Conservation (phyloP, 108 stramenopile genomes). For the Stephanodiscus triporus region DNA sequence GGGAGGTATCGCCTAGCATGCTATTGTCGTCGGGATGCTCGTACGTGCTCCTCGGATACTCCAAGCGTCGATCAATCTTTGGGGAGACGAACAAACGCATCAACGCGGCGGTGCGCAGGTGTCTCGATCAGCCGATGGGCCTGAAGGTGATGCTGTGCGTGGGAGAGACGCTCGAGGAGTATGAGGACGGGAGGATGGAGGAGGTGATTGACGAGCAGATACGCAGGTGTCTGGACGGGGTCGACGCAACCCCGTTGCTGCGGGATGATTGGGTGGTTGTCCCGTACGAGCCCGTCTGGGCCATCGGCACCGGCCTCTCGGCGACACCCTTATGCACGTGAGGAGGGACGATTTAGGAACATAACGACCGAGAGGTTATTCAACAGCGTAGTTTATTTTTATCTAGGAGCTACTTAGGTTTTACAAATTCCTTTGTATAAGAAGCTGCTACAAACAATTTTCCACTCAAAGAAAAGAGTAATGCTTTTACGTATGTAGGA, state of each 20-base stretch:
- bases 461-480: too few relatives aligned
- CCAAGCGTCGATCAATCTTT: constrained; percentile 55
- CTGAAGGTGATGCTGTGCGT: constrained; percentile 55
- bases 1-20: too few relatives aligned
- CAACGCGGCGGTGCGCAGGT: constrained; percentile 40
- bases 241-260: constrained; percentile 30
- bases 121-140: constrained; percentile 33
- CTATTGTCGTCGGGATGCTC: constrained; percentile 44
- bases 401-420: too few relatives aligned
- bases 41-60: constrained; percentile 62
- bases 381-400: too few relatives aligned
- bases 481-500: too few relatives aligned
- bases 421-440: too few relatives aligned
- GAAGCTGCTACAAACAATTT: too few relatives aligned
- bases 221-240: constrained; percentile 53
- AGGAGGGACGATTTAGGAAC: too few relatives aligned
- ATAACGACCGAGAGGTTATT: too few relatives aligned
- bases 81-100: constrained; percentile 49
- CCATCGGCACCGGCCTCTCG: constrained; percentile 94
- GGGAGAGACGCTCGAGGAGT: constrained; percentile 53
- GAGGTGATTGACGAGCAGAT: constrained; percentile 52
- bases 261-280: constrained; percentile 58
- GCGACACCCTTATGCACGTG: constrained; percentile 86
- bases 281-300: constrained; percentile 95
- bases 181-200: constrained; percentile 39